Base-by-base conservation (phyloP, 768 basidiomycete genomes). In the Lactarius hengduanensis region DNA sequence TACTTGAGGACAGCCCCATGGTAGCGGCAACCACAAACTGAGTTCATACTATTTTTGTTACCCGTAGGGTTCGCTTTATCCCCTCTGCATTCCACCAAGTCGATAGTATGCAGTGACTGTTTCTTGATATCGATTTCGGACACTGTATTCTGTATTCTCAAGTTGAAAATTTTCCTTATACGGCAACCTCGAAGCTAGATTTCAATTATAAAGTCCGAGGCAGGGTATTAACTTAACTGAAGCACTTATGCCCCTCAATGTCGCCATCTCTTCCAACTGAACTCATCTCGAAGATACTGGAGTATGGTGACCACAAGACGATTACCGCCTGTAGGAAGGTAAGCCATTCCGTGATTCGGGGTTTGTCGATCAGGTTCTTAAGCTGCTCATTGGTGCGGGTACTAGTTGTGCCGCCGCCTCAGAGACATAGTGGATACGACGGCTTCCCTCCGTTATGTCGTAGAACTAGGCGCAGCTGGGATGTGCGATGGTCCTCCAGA, bases 271-370 rank as follows among this genome's bases (percentile, higher is more conserved):
- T 62, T 16, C 56, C 62, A 10, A 43, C 47, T 32, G 62, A 63
- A 47, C 43, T 63, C 2, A 3, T 50, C 22, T 11, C 34, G 8
- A 57, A 47, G 22, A 47, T 63, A 28, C 30, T 63, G 16, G 32
- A 57, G 22, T 36, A 47, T 26, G 36, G 43, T 15, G 62, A 63
- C 38, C 38, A 57, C 62, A 63, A 63, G 62, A 57, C 62, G 8
- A 20, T 63, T n/a, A 7, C 45, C 16, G 30, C 56, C n/a, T 57
- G 56, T 63, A 30, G 62, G 57, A 45, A 18, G 56, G 56, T 63
- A 45, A 15, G 62, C 26, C 20, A 20, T 15, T 38, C 20, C 43
- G 20, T 34, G n/a, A 9, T 47, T 20, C 32, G 32, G n/a, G 13
- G 20, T 8, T 36, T 15, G 22, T 53, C 47, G 26, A 26, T 16